These are phyloP conservation scores for Phytophthora sp. DNA, from an alignment of 352 stramenopile species.

Conservation along the genomic window DNA sequence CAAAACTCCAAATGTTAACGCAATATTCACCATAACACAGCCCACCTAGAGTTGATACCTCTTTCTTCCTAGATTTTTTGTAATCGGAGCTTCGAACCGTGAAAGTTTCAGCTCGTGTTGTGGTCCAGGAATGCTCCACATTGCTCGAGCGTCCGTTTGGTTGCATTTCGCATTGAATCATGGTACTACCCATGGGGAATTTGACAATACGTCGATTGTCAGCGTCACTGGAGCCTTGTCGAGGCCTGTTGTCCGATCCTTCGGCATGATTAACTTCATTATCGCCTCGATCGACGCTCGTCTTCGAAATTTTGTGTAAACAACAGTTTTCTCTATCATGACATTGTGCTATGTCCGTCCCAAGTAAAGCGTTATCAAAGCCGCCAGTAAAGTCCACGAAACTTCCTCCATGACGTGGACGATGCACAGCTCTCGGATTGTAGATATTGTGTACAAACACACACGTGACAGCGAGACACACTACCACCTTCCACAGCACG, in stretches of 20 bases:
- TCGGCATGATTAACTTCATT: constrained; percentile 3
- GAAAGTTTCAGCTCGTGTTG: constrained; percentile 65
- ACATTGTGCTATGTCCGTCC: constrained; percentile 44
- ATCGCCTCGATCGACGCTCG: constrained; percentile 3
- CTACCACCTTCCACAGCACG: constrained; percentile 65
- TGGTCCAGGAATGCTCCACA: constrained; percentile 60
- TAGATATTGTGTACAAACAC: constrained; percentile 64
- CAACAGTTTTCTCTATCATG: constrained; percentile 56
- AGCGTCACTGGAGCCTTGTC: constrained; percentile 14
- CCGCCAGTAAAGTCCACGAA: constrained; percentile 10
- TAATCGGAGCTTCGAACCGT: constrained; percentile 77
- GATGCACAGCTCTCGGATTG: constrained; percentile 39
- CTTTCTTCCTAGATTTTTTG: constrained; percentile 84
- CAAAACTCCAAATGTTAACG: too few relatives aligned
- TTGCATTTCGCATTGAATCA: constrained; percentile 56
- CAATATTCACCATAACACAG: too few relatives aligned
- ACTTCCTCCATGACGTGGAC: constrained; percentile 5
- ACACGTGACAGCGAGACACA: constrained; percentile 58
- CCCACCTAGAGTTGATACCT: too few relatives aligned
- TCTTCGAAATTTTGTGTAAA: constrained; percentile 47
- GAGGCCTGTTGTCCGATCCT: constrained; percentile 1
- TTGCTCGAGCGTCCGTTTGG: constrained; percentile 55
- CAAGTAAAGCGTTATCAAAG: constrained; percentile 29
- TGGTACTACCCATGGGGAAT: constrained; percentile 64
- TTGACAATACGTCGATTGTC: constrained; percentile 40